Conservation (phyloP, 139 green algal genomes). For the Yamagishiella unicocca region DNA sequence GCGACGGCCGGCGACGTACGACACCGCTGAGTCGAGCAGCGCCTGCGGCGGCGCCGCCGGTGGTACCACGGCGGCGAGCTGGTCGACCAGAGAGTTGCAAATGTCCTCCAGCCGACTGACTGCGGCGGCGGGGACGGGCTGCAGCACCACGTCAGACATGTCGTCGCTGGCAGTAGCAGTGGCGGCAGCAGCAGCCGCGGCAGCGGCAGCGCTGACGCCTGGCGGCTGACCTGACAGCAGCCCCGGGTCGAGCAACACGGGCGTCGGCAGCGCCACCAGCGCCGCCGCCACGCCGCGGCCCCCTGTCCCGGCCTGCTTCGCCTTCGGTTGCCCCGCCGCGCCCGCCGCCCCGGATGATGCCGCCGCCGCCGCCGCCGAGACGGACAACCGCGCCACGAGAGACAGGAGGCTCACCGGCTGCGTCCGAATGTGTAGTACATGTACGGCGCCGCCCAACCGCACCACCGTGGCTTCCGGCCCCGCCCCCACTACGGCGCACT, state of each 20-base stretch:
- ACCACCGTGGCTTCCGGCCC: slow-evolving; percentile 12
- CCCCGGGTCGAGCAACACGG: neutral
- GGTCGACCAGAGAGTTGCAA: slow-evolving; percentile 29
- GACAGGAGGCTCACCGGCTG: slow-evolving; percentile 45
- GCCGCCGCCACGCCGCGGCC: neutral
- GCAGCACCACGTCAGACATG: neutral
- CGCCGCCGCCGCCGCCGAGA: neutral
- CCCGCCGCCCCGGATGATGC: neutral
- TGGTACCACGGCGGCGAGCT: neutral
- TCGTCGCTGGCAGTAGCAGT: neutral
- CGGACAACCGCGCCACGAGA: slow-evolving; percentile 37
- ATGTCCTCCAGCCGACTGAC: slow-evolving; percentile 33
- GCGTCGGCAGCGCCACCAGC: slow-evolving; percentile 20
- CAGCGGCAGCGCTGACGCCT: neutral
- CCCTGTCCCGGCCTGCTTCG: neutral
- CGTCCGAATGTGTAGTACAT: slow-evolving; percentile 11
- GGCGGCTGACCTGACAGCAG: neutral
- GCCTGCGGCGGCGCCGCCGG: neutral
- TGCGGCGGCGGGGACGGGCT: slow-evolving; percentile 6
- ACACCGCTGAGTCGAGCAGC: slow-evolving; percentile 32
- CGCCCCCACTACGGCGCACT: neutral
- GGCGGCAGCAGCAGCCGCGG: neutral
- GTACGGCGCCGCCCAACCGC: slow-evolving; percentile 11
- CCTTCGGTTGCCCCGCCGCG: neutral
- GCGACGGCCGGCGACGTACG: slow-evolving; percentile 11